Conservation (phyloP, 2,329 filamentous ascomycete species). For the Raffaelea ambrosiae region DNA sequence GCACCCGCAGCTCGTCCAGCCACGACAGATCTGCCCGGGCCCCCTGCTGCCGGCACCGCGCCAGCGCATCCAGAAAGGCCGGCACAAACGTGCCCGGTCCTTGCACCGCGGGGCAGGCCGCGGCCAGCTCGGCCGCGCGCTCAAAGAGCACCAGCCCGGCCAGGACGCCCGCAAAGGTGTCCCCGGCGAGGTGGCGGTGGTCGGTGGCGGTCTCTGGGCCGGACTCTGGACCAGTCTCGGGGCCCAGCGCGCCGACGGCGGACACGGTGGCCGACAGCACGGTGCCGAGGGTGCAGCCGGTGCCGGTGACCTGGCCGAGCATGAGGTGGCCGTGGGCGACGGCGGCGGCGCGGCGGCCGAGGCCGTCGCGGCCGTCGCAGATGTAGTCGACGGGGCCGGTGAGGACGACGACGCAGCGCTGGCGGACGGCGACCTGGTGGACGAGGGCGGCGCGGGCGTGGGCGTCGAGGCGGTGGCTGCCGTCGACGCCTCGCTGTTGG, state of each 20-base stretch:
- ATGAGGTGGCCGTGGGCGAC: conserved; percentile 70
- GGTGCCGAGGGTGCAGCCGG: conserved; percentile 79
- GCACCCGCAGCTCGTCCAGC: neutral
- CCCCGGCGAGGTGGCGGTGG: conserved; percentile 22
- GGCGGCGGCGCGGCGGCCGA: conserved; percentile 44
- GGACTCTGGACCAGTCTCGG: neutral
- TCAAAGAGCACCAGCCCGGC: conserved; percentile 72
- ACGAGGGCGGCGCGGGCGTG: conserved; percentile 53
- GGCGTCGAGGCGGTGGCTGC: conserved; percentile 43
- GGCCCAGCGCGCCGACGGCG: conserved; percentile 35
- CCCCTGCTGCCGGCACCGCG: conserved; percentile 21
- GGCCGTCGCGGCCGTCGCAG: conserved; percentile 51
- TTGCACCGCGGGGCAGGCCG: conserved; percentile 55
- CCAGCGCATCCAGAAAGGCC: conserved; percentile 69
- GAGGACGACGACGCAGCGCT: conserved; percentile 68
- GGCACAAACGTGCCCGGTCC: conserved; percentile 85
- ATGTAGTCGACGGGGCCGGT: conserved; percentile 73
- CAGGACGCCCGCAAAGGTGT: conserved; percentile 64
- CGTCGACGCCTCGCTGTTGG: conserved; percentile 81
- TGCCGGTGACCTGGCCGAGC: conserved; percentile 65
- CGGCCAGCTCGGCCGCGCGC: conserved; percentile 60
- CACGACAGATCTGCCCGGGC: conserved; percentile 12
- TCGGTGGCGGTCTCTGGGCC: neutral
- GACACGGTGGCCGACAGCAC: conserved; percentile 69
- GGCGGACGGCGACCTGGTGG: conserved; percentile 54